Conservation (phyloP, 352 stramenopile species). For the Achlya hypogyna region DNA sequence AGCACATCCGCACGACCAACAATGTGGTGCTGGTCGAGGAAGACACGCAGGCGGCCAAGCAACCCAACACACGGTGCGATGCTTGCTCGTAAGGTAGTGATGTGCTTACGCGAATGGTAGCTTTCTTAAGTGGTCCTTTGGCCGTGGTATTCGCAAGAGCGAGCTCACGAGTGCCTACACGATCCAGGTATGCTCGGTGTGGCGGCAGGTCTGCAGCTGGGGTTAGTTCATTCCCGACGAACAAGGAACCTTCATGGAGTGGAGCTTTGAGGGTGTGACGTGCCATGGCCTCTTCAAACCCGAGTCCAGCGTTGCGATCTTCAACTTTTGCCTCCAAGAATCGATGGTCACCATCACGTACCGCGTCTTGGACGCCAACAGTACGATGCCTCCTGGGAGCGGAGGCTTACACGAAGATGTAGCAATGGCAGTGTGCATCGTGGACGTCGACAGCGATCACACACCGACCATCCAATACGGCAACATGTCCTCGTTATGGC, state of each 20-base stretch:
- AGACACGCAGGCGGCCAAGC: constrained; percentile 48
- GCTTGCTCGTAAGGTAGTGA: too few species aligned
- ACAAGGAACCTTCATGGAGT: constrained; percentile 76
- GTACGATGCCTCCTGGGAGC: constrained; percentile 26
- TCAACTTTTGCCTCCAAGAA: constrained; percentile 75
- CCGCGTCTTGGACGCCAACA: constrained; percentile 64
- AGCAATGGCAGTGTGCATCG: constrained; percentile 79
- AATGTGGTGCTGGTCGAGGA: constrained; percentile 78
- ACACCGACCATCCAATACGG: constrained; percentile 72
- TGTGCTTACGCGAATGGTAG: constrained; percentile 23
- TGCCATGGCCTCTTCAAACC: constrained; percentile 78
- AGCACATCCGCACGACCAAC: constrained; percentile 70
- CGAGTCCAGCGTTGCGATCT: constrained; percentile 65
- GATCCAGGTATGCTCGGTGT: constrained; percentile 39
- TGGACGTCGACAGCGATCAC: constrained; percentile 77
- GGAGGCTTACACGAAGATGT: background rate
- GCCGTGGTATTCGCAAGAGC: constrained; percentile 53
- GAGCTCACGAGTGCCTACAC: constrained; percentile 69
- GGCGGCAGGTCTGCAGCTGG: background rate
- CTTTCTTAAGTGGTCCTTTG: constrained; percentile 77
- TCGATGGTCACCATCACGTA: constrained; percentile 84
- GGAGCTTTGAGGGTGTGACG: constrained; percentile 76
- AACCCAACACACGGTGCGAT: constrained; percentile 63
- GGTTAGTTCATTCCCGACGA: constrained; percentile 71
- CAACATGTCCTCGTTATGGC: constrained; percentile 50